Evolutionary conservation across 768 basidiomycete species (phyloP), one percentile per base, ranked within the genome.

Genomic region (Suillus paluster): DNA sequence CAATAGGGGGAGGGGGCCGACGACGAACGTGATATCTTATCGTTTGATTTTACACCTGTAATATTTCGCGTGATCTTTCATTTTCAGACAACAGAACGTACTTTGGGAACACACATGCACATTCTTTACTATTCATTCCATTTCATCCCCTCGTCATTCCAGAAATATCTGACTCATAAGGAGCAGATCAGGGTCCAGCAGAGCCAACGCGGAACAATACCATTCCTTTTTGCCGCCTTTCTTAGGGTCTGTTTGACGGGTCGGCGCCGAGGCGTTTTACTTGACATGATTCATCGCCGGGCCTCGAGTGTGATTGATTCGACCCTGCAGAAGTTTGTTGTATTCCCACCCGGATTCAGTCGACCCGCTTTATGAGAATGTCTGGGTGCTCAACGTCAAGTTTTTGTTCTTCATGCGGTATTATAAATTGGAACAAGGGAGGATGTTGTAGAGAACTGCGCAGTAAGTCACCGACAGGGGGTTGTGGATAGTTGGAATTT

Each of bases 91-190:
- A 19, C 57, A 27, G 67, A 64, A 68, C 50, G 57, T 56, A 56
- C 25, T 49, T 58, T 59, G 59, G 61, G 67, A 73, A 59, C 60
- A 67, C 57, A 59, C 68, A 66, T 67, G 60, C 70, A 71, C 73
- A 49, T 59, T 76, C 75, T 62, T 70, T 75, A 58, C 59, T 76
- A 69, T 45, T 55, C 57, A 36, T 53, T 66, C 41, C 25, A 19
- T 41, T 42, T 25, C 10, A 67, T 67, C 21, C n/a, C 59, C 50
- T 65, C 57, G 59, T 63, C 58, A 54, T 50, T 49, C 52, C 48
- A 39, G 61, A 66, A 56, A 38, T 58, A 46, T 38, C 55, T 5
- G 36, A 39, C 27, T 39, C 33, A 27, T 49, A 36, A 59, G 25
- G 52, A 59, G 30, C 36, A 39, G 38, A 23, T 38, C 48, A 39